Evolutionary conservation across 371 early-diverging fungal genomes (phyloP).

Genomic region (Mycotypha africana): DNA sequence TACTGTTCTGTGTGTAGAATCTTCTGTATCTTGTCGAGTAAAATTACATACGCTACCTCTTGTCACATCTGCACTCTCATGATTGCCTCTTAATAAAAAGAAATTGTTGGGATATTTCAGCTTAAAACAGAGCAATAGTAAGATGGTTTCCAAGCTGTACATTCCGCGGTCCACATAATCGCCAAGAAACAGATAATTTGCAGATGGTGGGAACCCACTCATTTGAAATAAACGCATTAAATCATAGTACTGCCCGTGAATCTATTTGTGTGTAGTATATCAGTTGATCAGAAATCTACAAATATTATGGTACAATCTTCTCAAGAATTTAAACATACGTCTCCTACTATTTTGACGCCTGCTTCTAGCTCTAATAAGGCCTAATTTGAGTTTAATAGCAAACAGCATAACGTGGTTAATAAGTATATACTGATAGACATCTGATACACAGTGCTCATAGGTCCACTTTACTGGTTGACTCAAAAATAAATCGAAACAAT

Average conservation of each 20-base stretch:
- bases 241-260: conserved; percentile 94
- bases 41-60: conserved; percentile 51
- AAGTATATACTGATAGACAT: neutral
- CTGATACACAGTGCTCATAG: neutral
- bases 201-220: conserved; percentile 79
- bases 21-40: neutral
- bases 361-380: conserved; percentile 90
- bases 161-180: conserved; percentile 98
- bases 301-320: neutral
- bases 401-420: neutral
- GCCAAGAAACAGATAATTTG: conserved; percentile 91
- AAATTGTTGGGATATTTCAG: conserved; percentile 96
- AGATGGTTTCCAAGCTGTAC: conserved; percentile 92
- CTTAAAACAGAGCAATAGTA: conserved; percentile 91
- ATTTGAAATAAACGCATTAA: conserved; percentile 82
- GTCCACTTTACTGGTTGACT: conserved; percentile 75
- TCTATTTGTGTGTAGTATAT: neutral
- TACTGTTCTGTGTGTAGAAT: too few relatives aligned
- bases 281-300: too few relatives aligned
- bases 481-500: conserved; percentile 83
- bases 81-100: conserved; percentile 95
- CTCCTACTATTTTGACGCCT: conserved; percentile 93
- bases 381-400: conserved; percentile 8
- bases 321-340: too few relatives aligned
- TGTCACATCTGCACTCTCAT: conserved; percentile 95